Evolutionary conservation across 2,329 filamentous ascomycete genomes (phyloP), one percentile per base, ranked within the genome.

Genomic region (Pyrenophora tritici-repentis): DNA sequence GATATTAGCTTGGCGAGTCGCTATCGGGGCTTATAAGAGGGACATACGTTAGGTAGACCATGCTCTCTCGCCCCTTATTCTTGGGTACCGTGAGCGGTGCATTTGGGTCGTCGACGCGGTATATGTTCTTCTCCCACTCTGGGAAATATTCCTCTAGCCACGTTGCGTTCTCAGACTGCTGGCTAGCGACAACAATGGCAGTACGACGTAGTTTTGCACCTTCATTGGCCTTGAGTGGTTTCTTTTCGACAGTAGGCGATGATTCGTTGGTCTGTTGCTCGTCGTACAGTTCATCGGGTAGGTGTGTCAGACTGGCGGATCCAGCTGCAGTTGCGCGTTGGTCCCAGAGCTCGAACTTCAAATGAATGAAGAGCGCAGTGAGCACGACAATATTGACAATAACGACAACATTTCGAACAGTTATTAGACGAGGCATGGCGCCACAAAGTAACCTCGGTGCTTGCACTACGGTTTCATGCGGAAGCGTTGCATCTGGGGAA

Each of bases 11-110:
- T 3, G 12, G 24, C 34, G 10, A 9, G 18, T 37, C 31, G 32
- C 31, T 42, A n/a, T 24, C 16, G 37, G 8, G 9, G 13, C 8
- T 9, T 4, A 12, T 4, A 12, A 17, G 16, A 16, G 2, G 7
- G 6, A 66, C 73, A 50, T 65, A 79, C 74, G 76, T 79, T 43
- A 81, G 55, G 56, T 79, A 80, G 1, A 76, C 78, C 77, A 80
- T 80, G 16, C 73, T 75, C 57, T 81, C 78, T 33, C 77, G 68
- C 0, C 78, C 78, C 59, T 79, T 79, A 57, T 81, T 80, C 40
- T 65, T 66, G 1, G 77, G 77, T 9, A 80, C 75, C 0, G 68
- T 76, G 17, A 78, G 62, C 20, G 57, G 47, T 4, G 75, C 74
- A 34, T 56, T 45, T 1, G 58, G 55, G 50, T 76, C 71, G 49